These are phyloP conservation scores for Geranium brycei DNA, from an alignment of 345 rosid genomes.

Conservation along the genomic window DNA sequence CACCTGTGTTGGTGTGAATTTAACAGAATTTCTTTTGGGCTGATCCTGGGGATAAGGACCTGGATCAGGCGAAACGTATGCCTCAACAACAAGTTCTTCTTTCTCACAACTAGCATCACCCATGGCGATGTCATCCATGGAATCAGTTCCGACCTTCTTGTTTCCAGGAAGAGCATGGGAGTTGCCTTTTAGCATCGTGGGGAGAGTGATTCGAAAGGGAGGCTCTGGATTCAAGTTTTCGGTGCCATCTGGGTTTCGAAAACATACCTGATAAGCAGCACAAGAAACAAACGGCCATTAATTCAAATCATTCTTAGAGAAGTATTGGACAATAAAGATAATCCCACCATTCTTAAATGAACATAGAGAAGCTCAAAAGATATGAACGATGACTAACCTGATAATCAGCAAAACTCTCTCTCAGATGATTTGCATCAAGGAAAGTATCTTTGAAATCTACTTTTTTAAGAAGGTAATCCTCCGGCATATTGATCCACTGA, in stretches of 20 bases:
- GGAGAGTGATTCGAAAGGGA: conserved; percentile 71
- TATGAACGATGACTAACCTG: conserved; percentile 33
- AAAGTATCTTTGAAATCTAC: conserved; percentile 97
- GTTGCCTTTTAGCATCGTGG: conserved; percentile 52
- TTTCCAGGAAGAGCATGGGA: conserved; percentile 71
- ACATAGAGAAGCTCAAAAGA: background rate
- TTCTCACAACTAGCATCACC: conserved; percentile 36
- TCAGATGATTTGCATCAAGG: conserved; percentile 64
- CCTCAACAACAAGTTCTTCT: conserved; percentile 74
- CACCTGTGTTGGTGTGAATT: conserved; percentile 94
- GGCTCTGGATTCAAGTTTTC: conserved; percentile 61
- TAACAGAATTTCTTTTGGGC: conserved; percentile 88
- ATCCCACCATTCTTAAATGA: background rate
- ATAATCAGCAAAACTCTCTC: conserved; percentile 59
- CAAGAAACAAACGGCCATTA: conserved; percentile 4
- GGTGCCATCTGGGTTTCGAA: conserved; percentile 50
- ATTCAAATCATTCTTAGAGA: background rate
- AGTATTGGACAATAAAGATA: too few relatives aligned
- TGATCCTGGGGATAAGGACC: conserved; percentile 99
- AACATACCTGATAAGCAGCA: conserved; percentile 43
- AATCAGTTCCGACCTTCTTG: conserved; percentile 33
- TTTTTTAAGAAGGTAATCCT: conserved; percentile 78
- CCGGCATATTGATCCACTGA: conserved; percentile 97
- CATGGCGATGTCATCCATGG: conserved; percentile 34
- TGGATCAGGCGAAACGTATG: conserved; percentile 85